Evolutionary conservation across 768 basidiomycete genomes (phyloP), one percentile per base, ranked within the genome.

Genomic region (Rhizopogon salebrosus): DNA sequence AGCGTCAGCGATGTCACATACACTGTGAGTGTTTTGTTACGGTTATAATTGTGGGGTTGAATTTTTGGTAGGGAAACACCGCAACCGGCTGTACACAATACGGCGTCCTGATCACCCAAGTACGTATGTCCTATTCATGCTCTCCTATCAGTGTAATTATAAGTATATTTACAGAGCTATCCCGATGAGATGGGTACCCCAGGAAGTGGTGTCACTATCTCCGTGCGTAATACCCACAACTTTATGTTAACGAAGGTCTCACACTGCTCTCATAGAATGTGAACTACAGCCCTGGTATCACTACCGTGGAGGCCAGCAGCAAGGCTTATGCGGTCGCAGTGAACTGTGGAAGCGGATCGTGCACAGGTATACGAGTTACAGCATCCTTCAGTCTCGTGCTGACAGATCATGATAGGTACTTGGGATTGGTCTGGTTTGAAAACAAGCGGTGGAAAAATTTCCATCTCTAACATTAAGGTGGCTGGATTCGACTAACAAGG

Each of bases 61-160:
- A 31, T 26, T 14, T 46, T 6, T 40, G 13, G 14, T n/a, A 79
- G 74, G 78, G 72, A 34, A 85, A 87, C 62, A 78, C 72, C 13
- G 81, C 75, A 2, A 76, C 64, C 8, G 77, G 78, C 9, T 69
- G 77, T 8, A 69, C 67, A 1, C 18, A 62, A 27, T 86, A 77
- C 52, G 85, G 84, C 29, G 66, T 87, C 0, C 48, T 87, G 54
- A 83, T 87, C 34, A 80, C 83, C 60, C 80, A 83, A 66, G 79
- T 75, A 51, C 20, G 67, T 22, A 18, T 16, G 20, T 16, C 3
- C 13, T 31, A 18, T 14, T 26, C 13, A 31, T 24, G 26, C 3
- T 46, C n/a, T 18, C 2, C 11, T 6, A 10, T 3, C 22, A 20
- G 31, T 37, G 20, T 18, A 11, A n/a, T 29, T n/a, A 26, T 20